These are phyloP conservation scores for Thraustochytrium sp. DNA, from an alignment of 352 stramenopile species.

Conservation along the genomic window DNA sequence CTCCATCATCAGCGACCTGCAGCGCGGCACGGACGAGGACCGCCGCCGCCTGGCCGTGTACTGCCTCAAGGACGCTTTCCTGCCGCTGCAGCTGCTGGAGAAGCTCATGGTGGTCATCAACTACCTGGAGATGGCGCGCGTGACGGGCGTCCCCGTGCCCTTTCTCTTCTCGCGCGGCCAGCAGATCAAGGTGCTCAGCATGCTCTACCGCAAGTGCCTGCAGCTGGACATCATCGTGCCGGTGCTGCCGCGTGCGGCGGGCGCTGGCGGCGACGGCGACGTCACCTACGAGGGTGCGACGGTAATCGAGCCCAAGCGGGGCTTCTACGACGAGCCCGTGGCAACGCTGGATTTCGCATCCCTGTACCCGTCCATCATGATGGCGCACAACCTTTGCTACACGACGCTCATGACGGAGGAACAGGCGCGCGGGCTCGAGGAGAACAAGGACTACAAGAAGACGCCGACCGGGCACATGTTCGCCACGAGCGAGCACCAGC, in stretches of 20 bases:
- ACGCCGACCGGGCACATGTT: conserved; percentile 93
- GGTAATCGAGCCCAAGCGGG: conserved; percentile 98
- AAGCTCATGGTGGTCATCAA: conserved; percentile 98
- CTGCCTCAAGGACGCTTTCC: conserved; percentile 97
- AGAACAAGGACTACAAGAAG: conserved; percentile 42
- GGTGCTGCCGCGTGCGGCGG: conserved; percentile 81
- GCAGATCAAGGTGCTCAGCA: conserved; percentile 98
- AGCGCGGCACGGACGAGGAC: conserved; percentile 91
- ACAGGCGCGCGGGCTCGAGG: conserved; percentile 56
- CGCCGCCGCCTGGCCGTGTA: conserved; percentile 96
- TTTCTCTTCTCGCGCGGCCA: conserved; percentile 96
- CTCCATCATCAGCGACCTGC: conserved; percentile 92
- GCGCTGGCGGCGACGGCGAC: conserved; percentile 59
- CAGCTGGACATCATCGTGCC: conserved; percentile 89
- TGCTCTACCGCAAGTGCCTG: conserved; percentile 94
- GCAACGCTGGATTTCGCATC: conserved; percentile 99
- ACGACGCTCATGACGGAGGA: conserved; percentile 90
- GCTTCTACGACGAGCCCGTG: conserved; percentile 97
- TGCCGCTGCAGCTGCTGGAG: conserved; percentile 92
- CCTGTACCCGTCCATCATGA: conserved; percentile 99
- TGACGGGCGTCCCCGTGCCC: conserved; percentile 93
- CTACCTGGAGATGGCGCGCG: conserved; percentile 99
- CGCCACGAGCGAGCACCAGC: conserved; percentile 85
- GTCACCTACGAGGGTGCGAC: conserved; percentile 96
- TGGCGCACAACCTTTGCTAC: conserved; percentile 99